Percentiles rank a stretch among this genome's conserved stretches.
phyloP scores from a whole-genome alignment of 192 early-diverging fungal species.

The Coemansia sp. region DNA sequence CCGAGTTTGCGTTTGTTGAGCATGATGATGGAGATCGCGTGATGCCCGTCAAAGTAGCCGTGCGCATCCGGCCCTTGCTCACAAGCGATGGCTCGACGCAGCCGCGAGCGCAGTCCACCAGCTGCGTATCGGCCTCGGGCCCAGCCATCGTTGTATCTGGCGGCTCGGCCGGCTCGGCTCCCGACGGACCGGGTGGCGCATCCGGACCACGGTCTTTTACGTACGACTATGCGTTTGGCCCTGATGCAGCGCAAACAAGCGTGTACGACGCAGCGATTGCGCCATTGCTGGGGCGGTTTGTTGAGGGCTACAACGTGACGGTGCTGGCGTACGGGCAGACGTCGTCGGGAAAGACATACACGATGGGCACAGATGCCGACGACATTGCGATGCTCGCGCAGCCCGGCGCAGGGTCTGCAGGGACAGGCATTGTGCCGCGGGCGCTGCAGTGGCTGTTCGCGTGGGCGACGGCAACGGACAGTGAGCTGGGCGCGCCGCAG shows the following conservation, averaged over 20 bases:
- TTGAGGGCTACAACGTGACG: constrained; percentile 91
- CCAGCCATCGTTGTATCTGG: constrained; percentile 21
- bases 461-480: constrained; percentile 11
- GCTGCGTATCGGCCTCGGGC: constrained; percentile 28
- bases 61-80: constrained; percentile 50
- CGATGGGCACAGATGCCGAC: constrained; percentile 80
- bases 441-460: constrained; percentile 67
- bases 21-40: constrained; percentile 34
- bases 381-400: constrained; percentile 17
- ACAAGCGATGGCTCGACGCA: constrained; percentile 5
- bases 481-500: not conserved
- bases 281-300: constrained; percentile 58
- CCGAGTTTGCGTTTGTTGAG: not conserved
- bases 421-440: constrained; percentile 72
- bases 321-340: constrained; percentile 94
- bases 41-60: constrained; percentile 53
- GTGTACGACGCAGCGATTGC: constrained; percentile 61
- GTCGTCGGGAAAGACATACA: constrained; percentile 93
- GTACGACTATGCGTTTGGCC: constrained; percentile 71
- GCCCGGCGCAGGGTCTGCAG: not conserved
- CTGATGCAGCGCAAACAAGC: constrained; percentile 57
- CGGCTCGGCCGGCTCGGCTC: constrained; percentile 5
- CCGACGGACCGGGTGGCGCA: not conserved
- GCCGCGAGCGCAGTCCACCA: constrained; percentile 17
- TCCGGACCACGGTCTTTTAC: constrained; percentile 45